Base-by-base conservation (phyloP, 2,329 filamentous ascomycete species). In the Arthrobotrys pseudoclavata region DNA sequence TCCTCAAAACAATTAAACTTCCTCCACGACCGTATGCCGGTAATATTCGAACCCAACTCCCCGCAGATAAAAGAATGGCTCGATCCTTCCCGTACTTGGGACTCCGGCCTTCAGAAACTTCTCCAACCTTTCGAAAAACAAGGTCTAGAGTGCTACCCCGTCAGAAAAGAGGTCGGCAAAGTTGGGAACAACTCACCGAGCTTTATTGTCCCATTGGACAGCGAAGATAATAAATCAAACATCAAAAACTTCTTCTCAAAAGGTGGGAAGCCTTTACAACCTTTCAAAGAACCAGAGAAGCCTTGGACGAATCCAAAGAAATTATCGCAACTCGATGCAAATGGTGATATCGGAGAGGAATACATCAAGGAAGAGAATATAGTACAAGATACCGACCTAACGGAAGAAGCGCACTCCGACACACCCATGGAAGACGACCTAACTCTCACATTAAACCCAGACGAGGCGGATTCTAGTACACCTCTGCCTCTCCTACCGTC, bases 21-120 rank as follows among this genome's bases (percentile, higher is more conserved):
- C 80, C 86, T 99, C 18, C 96, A 99, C 83, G 91, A 97, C 82
- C 90, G 96, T 15, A 99, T 99, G 96, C 96, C 96, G 0, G 95
- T 97, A 4, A 92, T 98, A 31, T 84, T 99, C 0, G 90, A 97
- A 4, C 89, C 92, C 3, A 90, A 89, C 3, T 93, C 91, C 0
- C 87, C 92, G 0, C 88, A 86, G 10, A 86, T 97, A 82, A 87
- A 85, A 67, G 94, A 71, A n/a, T 82, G 81, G 81, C 86, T 98
- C 18, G 92, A 97, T 82, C 93, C 93, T 0, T 84, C 83, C 1
- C 87, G 88, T 18, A 85, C 87, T 75, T 98, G 96, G 95, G 91
- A 88, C 1, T 87, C 86, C 63, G 91, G 96, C 69, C 85, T 98
- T 29, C 94, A 97, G 83, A 86, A 86, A 0, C 85, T 97, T 0